Conservation (phyloP, 768 basidiomycete species). For the Dacryopinax spathularia region DNA sequence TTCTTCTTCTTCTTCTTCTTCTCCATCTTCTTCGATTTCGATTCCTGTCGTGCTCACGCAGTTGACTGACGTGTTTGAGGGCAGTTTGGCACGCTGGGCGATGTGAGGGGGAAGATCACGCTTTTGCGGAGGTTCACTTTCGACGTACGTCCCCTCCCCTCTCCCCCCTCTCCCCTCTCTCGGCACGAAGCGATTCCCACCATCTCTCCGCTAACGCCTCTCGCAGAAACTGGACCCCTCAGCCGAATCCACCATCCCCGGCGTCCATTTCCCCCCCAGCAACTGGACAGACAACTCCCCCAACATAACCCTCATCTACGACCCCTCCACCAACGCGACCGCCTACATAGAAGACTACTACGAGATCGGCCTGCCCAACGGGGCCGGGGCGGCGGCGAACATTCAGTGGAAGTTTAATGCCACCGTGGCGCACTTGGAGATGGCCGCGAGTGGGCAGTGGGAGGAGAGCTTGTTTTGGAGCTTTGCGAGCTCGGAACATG, state of each 20-base stretch:
- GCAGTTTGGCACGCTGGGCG: conserved; percentile 29
- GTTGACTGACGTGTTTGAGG: not conserved
- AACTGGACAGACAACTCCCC: conserved; percentile 40
- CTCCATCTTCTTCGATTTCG: too few relatives aligned
- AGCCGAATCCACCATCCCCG: conserved; percentile 7
- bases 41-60: too few relatives aligned
- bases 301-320: conserved; percentile 21
- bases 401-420: conserved; percentile 5
- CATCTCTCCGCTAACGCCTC: not conserved
- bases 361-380: conserved; percentile 5
- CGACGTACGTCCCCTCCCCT: not conserved
- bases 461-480: conserved; percentile 5
- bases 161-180: not conserved
- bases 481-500: conserved; percentile 6
- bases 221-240: not conserved
- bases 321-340: not conserved
- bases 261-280: conserved; percentile 25
- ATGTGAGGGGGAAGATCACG: conserved; percentile 38
- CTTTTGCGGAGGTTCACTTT: conserved; percentile 35
- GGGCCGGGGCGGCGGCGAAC: not conserved
- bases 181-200: not conserved
- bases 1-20: too few relatives aligned
- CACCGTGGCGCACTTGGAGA: conserved; percentile 1
- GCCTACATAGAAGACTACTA: conserved; percentile 16
- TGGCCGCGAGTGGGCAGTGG: not conserved